phyloP scores from a whole-genome alignment of 2,329 filamentous ascomycete species.

The Aurifilum marmelostoma region DNA sequence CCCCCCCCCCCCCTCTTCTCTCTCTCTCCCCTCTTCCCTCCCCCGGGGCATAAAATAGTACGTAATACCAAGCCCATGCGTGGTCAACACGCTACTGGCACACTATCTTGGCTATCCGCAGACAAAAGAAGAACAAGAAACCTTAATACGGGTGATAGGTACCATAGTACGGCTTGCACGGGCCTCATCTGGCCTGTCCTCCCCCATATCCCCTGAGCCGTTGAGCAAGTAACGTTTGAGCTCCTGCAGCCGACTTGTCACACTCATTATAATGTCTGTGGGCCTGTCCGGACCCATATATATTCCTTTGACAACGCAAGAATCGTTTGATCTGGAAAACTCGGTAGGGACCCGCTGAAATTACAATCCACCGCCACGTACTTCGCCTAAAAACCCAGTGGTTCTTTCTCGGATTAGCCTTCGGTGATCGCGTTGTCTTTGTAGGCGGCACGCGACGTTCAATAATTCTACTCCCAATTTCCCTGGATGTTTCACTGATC shows the following conservation, averaged over 20 bases:
- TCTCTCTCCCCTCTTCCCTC: no score
- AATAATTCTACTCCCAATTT: background rate
- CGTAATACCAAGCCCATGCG: background rate
- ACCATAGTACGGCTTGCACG: background rate
- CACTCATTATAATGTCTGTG: background rate
- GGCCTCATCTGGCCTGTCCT: background rate
- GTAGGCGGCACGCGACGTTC: background rate
- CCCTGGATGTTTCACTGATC: background rate
- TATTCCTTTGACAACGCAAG: background rate
- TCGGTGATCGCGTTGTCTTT: background rate
- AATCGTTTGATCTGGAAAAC: background rate
- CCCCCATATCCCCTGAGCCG: background rate
- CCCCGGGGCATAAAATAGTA: background rate
- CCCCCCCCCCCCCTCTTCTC: no score
- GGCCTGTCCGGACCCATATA: slow-evolving; percentile 2
- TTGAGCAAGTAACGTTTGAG: background rate
- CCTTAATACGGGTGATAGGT: background rate
- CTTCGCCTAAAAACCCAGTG: background rate
- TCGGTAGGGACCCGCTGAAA: slow-evolving; percentile 1
- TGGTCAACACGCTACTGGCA: background rate
- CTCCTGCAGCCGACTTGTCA: background rate
- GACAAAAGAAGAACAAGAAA: background rate
- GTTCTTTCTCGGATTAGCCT: background rate
- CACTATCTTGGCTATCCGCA: background rate
- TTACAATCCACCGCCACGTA: slow-evolving; percentile 2